Evolutionary conservation across 2,329 filamentous ascomycete species (phyloP).

Genomic region (Fusarium keratoplasticum): DNA sequence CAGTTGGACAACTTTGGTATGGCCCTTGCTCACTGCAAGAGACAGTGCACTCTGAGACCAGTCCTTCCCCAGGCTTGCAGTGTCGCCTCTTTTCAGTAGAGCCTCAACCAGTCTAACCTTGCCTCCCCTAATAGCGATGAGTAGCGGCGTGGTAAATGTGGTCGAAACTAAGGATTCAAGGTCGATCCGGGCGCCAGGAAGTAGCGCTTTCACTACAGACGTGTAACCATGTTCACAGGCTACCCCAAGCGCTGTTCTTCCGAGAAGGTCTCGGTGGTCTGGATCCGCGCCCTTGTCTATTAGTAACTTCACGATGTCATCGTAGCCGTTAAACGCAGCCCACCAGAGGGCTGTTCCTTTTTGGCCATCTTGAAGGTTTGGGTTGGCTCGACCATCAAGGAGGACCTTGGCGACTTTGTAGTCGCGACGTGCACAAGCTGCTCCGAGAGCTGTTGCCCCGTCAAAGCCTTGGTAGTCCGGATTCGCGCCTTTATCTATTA

Average conservation of each 20-base stretch:
- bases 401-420: neutral
- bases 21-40: neutral
- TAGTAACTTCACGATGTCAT: constrained; percentile 15
- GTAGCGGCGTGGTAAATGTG: neutral
- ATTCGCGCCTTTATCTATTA: neutral
- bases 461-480: neutral
- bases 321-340: constrained; percentile 19
- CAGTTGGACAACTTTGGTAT: neutral
- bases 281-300: neutral
- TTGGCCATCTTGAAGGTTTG: constrained; percentile 10
- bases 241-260: neutral
- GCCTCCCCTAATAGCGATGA: neutral
- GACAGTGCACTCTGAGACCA: neutral
- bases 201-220: neutral
- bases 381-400: neutral
- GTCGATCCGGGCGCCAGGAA: neutral
- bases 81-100: neutral
- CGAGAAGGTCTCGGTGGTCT: neutral
- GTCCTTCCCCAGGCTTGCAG: neutral
- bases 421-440: neutral
- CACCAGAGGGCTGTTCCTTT: constrained; percentile 19
- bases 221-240: neutral
- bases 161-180: neutral
- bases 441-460: neutral
- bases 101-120: neutral